Base-by-base conservation (phyloP, 2,329 filamentous ascomycete species). In the Colletotrichum graminicola region DNA sequence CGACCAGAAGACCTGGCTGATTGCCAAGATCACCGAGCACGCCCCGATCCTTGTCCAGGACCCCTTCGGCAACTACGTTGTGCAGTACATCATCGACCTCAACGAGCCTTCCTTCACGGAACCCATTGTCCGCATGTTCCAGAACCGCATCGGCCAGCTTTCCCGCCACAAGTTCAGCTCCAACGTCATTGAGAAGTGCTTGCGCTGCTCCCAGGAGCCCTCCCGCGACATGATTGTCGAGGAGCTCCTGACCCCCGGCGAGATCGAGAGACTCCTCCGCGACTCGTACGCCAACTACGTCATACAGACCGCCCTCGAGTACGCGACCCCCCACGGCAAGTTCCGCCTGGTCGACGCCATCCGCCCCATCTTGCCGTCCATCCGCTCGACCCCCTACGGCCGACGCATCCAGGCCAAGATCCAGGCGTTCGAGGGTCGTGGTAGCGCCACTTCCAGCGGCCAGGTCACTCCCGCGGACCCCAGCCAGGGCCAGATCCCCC, bases 81-180 rank as follows among this genome's bases (percentile, higher is more conserved):
- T 99, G 62, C 96, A 99, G 84, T 99, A 99, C 84, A 98, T 99
- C 79, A 90, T 99, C 76, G 96, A 98, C 79, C 88, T 98, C 66
- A 94, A 94, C 75, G 94, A 99, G 79, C 87, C 92, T 16, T 86
- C 86, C 76, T 98, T 97, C 83, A 98, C 95, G 1, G 93, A 96
- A 77, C 95, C 95, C 4, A 87, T 99, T 51, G 96, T 97, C 73
- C 85, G 88, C 64, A 92, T 91, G 78, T 98, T 99, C 85, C 84
- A 88, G 67, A 92, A 92, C 76, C 87, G 87, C 85, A 93, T 89
- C 84, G 92, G 80, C 78, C 88, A 82, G 82, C 88, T 88, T 21
- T 98, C 96, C 7, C 95, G 94, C 80, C 96, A 99, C 85, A 99
- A 99, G 83, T 99, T 99, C 85, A 98, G 94, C 84, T 98, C 96